Evolutionary conservation across 805 yeast species (phyloP), one percentile per base, ranked within the genome.

Genomic region (Sugiyamaella americana): DNA sequence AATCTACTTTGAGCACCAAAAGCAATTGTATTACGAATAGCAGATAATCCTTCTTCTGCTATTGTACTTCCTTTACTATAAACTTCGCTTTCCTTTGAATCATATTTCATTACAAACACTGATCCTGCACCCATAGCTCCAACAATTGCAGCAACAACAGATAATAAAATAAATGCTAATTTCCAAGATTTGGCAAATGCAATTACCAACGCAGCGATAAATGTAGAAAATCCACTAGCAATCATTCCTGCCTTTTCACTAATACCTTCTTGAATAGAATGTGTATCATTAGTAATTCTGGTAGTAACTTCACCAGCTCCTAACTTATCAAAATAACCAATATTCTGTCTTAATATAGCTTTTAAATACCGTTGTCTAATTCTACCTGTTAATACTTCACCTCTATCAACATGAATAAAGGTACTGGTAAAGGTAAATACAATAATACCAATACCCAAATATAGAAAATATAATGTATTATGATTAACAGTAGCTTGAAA

Each of bases 221-320:
- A 68, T 1, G 71, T 61, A 17, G 72, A 61, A 10, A 67, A 22
- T 26, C 69, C 71, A 32, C 64, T 61, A 24, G 65, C 55, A 32
- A 68, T 66, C 39, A 60, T 57, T n/a, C 71, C 70, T 6, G 64
- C 57, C 51, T 69, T 69, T 52, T 69, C 71, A 37, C 69, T 62
- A 52, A 69, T 66, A 22, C 72, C 73, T 37, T 67, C 72, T 51
- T 70, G 73, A 32, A 69, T 61, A 34, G 61, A 51, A 17, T 62
- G 60, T 13, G 71, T 68, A 41, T 68, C 72, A 20, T 63, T 64
- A 18, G 71, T 63, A 55, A 69, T 69, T 16, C 73, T 63, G 6
- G 70, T 66, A 17, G 73, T 66, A 29, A 69, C 68, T 44, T 66
- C 69, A 11, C 73, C 73, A 11, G 71, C 58, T 13, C 73, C 73